Base-by-base conservation (phyloP, 257 asterid species). In the Eustoma russellianum region DNA sequence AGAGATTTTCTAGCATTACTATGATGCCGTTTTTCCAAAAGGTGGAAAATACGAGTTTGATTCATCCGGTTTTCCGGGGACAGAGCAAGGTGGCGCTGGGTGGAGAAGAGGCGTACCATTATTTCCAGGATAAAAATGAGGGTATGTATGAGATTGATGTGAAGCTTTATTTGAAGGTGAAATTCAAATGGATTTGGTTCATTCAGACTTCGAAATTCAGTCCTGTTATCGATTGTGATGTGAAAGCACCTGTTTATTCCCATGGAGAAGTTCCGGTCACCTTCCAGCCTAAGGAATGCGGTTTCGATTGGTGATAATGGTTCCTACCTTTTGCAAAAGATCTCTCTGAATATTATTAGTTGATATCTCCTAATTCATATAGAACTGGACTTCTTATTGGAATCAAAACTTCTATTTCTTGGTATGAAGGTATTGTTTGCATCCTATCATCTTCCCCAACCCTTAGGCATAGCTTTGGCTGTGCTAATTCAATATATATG, bases 181-280 rank as follows among this genome's bases (percentile, higher is more conserved):
- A 90, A 52, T 48, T 83, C 65, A 81, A 70, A 66, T 74, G 82
- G 34, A 43, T 64, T 50, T 68, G 72, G 66, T 24, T 24, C 30
- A 60, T 83, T 50, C 82, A 68, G 52, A 59, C 81, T 1, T 43
- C 66, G 38, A 81, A 41, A 41, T 56, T 82, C 11, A 87, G 77
- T 74, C 93, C 96, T 33, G 78, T 67, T 71, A 84, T 81, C 46
- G 71, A 78, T 51, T 87, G 96, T 63, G 82, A 82, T 62, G 53
- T 87, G 77, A 59, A 61, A 52, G 64, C 84, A 6, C 96, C 93
- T 10, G 63, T 82, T 73, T 50, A n/a, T 3, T 55, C 78, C 19
- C 76, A 70, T 56, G 85, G 85, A 15, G 63, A 59, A 56, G 67
- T 74, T 1, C 17, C 83, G 2, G 60, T 60, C 0, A 62, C 33